A percentile compares a stretch with the other conserved stretches of the same genome.
These are phyloP conservation scores for Aureobasidium namibiae DNA, from an alignment of 2,329 filamentous ascomycete genomes.

Conservation along the genomic window DNA sequence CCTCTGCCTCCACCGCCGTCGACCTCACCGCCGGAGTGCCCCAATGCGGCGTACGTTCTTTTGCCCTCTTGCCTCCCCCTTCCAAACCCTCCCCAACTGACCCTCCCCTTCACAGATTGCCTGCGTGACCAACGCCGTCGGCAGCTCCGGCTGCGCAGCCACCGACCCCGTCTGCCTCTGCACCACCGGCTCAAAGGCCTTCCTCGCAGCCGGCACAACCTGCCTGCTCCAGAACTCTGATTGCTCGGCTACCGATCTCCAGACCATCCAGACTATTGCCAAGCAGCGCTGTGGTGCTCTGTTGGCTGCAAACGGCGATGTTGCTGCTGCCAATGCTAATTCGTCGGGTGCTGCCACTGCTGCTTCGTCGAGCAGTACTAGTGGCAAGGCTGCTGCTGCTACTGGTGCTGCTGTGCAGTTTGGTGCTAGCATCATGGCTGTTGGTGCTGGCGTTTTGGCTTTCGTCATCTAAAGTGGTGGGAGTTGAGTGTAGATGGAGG, in stretches of 20 bases:
- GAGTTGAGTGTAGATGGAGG: no score
- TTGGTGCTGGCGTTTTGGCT: constrained; percentile 10
- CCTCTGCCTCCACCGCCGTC: background rate
- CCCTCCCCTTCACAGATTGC: background rate
- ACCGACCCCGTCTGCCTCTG: constrained; percentile 46
- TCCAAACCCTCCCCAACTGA: background rate
- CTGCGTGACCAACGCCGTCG: constrained; percentile 41
- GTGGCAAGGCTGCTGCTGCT: background rate
- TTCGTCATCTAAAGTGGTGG: background rate
- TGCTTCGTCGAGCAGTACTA: background rate
- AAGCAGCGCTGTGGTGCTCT: background rate
- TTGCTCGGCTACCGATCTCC: constrained; percentile 31
- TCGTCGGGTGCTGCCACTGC: background rate
- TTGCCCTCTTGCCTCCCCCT: background rate
- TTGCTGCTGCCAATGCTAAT: constrained; percentile 5
- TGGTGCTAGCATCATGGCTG: constrained; percentile 8
- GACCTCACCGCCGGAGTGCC: background rate
- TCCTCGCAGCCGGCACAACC: constrained; percentile 31
- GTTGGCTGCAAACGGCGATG: background rate
- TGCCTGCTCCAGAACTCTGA: constrained; percentile 28
- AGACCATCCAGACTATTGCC: constrained; percentile 26
- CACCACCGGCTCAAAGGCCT: constrained; percentile 31
- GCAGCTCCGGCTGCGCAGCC: constrained; percentile 38
- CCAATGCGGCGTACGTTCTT: background rate
- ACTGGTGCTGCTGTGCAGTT: constrained; percentile 12